Evolutionary conservation across 225 moss, liverwort and hornwort species (phyloP).

Genomic region (Neckera pumila): DNA sequence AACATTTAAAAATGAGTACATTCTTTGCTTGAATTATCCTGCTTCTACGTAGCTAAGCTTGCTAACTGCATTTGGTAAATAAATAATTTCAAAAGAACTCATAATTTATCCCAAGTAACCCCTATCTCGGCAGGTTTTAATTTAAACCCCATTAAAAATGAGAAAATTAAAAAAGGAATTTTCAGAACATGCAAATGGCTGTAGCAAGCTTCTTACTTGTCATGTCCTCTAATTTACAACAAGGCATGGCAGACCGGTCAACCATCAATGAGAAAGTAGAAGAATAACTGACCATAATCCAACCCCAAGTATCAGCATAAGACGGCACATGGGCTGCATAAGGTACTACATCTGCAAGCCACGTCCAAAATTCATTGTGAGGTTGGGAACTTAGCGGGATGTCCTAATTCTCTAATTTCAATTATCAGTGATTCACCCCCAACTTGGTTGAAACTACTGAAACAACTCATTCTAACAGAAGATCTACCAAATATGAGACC

Average conservation of each 20-base stretch:
- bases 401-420: not conserved
- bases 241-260: not conserved
- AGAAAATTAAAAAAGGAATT: not conserved
- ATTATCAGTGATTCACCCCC: not conserved
- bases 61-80: not conserved
- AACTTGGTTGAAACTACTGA: not conserved
- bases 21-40: not conserved
- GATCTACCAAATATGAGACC: not conserved
- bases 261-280: not conserved
- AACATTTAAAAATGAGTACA: not conserved
- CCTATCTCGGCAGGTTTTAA: not conserved
- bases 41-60: not conserved
- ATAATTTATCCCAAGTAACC: not conserved
- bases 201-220: not conserved
- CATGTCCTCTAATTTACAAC: not conserved
- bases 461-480: not conserved
- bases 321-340: conserved; percentile 94
- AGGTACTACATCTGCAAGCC: conserved; percentile 65
- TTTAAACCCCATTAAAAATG: not conserved
- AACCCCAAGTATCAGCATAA: conserved; percentile 93
- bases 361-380: not conserved
- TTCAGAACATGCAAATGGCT: not conserved
- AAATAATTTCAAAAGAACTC: not conserved
- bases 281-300: conserved; percentile 60
- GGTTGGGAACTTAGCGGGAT: not conserved